Percentiles rank a stretch among this genome's conserved stretches.
Evolutionary conservation across 108 stramenopile species (phyloP).

Genomic region (Cylindrotheca fusiformis): DNA sequence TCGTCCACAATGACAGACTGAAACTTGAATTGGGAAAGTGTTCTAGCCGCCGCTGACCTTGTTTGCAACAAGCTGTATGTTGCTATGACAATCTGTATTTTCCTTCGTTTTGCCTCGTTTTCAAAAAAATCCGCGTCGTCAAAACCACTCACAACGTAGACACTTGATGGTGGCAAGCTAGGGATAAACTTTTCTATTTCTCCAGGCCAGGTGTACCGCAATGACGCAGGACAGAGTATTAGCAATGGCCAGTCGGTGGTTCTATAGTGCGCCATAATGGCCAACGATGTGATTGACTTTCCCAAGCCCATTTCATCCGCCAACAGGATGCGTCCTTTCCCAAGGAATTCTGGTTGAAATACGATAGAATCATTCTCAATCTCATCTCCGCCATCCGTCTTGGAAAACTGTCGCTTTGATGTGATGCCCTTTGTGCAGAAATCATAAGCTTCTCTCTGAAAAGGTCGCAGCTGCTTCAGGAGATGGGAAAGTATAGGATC

Average conservation of each 20-base stretch:
- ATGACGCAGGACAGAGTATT: slow-evolving; percentile 81
- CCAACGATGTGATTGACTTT: slow-evolving; percentile 85
- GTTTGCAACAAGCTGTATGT: slow-evolving; percentile 65
- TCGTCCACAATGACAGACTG: slow-evolving; percentile 86
- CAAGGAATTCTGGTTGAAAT: slow-evolving; percentile 12
- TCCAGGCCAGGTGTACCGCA: slow-evolving; percentile 87
- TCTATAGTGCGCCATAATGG: slow-evolving; percentile 65
- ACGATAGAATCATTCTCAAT: neutral
- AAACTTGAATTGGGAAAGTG: slow-evolving; percentile 49
- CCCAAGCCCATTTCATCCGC: slow-evolving; percentile 95
- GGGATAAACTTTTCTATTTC: slow-evolving; percentile 89
- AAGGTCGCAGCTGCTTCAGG: slow-evolving; percentile 50
- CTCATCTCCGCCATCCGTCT: neutral
- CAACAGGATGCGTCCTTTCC: slow-evolving; percentile 72
- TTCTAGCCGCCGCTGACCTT: slow-evolving; percentile 39
- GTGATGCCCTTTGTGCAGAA: slow-evolving; percentile 53
- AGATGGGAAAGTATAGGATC: slow-evolving; percentile 4
- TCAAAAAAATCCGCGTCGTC: slow-evolving; percentile 50
- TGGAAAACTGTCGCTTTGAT: slow-evolving; percentile 8
- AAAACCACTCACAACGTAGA: slow-evolving; percentile 59
- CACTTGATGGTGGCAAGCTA: slow-evolving; percentile 32
- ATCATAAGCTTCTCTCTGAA: slow-evolving; percentile 62
- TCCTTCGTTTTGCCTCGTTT: slow-evolving; percentile 26
- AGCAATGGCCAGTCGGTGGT: slow-evolving; percentile 83
- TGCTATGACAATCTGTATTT: slow-evolving; percentile 61